Base-by-base conservation (phyloP, 805 yeast species). In the Tetrapisispora taiwanensis region DNA sequence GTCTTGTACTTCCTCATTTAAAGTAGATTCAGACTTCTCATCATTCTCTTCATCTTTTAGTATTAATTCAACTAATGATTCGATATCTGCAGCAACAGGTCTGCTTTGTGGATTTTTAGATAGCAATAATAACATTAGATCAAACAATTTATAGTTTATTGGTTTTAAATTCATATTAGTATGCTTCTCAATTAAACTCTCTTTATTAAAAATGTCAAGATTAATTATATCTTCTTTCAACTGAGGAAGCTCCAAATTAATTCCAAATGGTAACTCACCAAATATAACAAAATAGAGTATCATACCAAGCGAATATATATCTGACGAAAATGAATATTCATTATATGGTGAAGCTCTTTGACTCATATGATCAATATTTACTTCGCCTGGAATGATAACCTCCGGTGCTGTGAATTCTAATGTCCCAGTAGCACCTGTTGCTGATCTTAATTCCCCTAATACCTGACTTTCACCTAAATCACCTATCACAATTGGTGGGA, bases 381-480 rank as follows among this genome's bases (percentile, higher is more conserved):
- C 30, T n/a, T 39, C 26, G 7, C 46, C 50, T 14, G 52, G 51
- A 26, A 69, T 57, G 52, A 86, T 71, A 10, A 84, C 68, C 52
- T 87, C 95, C 0, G 96, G 96, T 0, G 95, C 95, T 18, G 87
- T 79, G 53, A 79, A 88, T 55, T 87, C 96, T 7, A 87, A 55
- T 0, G 96, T 88, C 0, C 96, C 96, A 0, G 96, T 88, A 36
- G 79, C 75, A 0, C 96, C 96, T 5, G 88, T 79, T 1, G 89
- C 79, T 9, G 71, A 70, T 39, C 88, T 67, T 35, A 59, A 62
- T 20, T 73, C 77, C 13, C 90, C 87, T 43, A 81, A 80, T 49
- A 83, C 68, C 50, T 83, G 84, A 7, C 92, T 84, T 60, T 88
- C 96, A 3, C 96, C 96, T 60, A 88, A 83, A 64, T 88, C 96